These are phyloP conservation scores for Talaromyces sp. DNA, from an alignment of 2,329 filamentous ascomycete genomes.

Conservation along the genomic window DNA sequence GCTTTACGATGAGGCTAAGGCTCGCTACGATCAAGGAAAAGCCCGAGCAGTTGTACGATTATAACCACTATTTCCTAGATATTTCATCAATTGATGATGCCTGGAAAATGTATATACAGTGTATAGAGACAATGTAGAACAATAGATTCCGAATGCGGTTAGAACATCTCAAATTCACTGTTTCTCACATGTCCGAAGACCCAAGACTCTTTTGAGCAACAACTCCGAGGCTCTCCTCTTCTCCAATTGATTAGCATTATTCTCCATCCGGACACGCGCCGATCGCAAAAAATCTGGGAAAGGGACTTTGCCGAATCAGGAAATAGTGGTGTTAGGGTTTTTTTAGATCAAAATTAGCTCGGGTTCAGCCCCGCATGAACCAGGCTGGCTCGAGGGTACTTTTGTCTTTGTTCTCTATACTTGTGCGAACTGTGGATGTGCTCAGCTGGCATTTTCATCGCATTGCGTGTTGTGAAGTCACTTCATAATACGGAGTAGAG, in stretches of 20 bases:
- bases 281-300: background rate
- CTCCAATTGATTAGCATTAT: background rate
- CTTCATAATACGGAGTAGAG: background rate
- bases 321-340: background rate
- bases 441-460: background rate
- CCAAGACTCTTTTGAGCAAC: background rate
- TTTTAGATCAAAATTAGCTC: background rate
- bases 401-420: background rate
- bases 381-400: background rate
- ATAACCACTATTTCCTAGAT: background rate
- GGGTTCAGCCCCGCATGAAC: background rate
- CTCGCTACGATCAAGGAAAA: background rate
- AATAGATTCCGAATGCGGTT: background rate
- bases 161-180: background rate
- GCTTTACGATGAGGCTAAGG: background rate
- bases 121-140: background rate
- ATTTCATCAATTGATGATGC: background rate
- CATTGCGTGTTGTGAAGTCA: background rate
- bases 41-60: background rate
- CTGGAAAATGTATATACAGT: background rate
- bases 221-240: background rate
- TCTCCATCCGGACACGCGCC: background rate
- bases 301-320: background rate
- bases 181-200: background rate
- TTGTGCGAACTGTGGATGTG: background rate